Percentiles rank a stretch among this genome's conserved stretches.
These are phyloP conservation scores for Hyaloscypha variabilis DNA, from an alignment of 495 filamentous ascomycete genomes.

Conservation along the genomic window DNA sequence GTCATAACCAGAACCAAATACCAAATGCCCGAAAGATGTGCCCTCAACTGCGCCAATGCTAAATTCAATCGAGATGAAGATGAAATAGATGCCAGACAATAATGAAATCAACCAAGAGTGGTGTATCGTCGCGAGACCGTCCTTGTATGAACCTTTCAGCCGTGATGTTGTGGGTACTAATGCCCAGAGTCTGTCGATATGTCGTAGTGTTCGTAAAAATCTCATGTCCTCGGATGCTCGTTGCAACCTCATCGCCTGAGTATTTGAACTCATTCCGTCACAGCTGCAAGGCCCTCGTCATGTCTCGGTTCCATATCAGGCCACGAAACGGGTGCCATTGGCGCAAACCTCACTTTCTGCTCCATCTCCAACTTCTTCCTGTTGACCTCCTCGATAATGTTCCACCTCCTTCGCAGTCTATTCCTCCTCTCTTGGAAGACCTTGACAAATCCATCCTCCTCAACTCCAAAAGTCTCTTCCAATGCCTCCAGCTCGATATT, in stretches of 20 bases:
- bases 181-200: background rate
- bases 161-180: background rate
- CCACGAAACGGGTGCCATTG: slow-evolving; percentile 49
- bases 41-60: slow-evolving; percentile 8
- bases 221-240: background rate
- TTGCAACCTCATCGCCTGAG: background rate
- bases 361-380: slow-evolving; percentile 59
- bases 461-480: slow-evolving; percentile 55
- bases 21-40: background rate
- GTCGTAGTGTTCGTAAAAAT: background rate
- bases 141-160: background rate
- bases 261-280: slow-evolving; percentile 4
- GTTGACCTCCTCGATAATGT: slow-evolving; percentile 63
- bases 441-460: slow-evolving; percentile 52
- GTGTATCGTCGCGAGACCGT: background rate
- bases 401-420: slow-evolving; percentile 59
- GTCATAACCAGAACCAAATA: background rate
- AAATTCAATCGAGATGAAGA: background rate
- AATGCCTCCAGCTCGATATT: slow-evolving; percentile 54
- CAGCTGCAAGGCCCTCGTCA: slow-evolving; percentile 23
- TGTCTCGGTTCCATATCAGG: slow-evolving; percentile 17
- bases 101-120: background rate
- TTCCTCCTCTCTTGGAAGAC: slow-evolving; percentile 53
- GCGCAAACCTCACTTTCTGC: slow-evolving; percentile 50
- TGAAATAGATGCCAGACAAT: background rate